These are phyloP conservation scores for Cystobasidium ongulense DNA, from an alignment of 768 basidiomycete species.

Conservation along the genomic window DNA sequence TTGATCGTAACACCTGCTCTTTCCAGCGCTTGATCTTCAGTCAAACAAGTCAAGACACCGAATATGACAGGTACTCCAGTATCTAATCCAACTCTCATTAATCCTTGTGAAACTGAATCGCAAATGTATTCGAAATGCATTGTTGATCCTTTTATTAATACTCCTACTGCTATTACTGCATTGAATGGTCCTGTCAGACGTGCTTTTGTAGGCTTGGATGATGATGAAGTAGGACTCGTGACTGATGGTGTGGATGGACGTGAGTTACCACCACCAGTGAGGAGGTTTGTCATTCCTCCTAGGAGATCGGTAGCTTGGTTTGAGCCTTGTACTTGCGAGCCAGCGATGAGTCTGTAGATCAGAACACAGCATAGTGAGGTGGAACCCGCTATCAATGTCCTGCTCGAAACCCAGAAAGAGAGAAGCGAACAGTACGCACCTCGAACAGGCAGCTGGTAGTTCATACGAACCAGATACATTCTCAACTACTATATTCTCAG, in stretches of 20 bases:
- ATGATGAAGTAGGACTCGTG: constrained; percentile 51
- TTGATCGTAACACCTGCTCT: constrained; percentile 62
- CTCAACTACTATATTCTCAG: constrained; percentile 79
- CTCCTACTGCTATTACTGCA: constrained; percentile 93
- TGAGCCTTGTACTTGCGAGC: constrained; percentile 70
- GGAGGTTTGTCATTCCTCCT: constrained; percentile 50
- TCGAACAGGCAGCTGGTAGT: constrained; percentile 72
- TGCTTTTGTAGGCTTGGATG: constrained; percentile 44
- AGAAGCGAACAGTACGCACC: constrained; percentile 51
- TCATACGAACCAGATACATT: constrained; percentile 93
- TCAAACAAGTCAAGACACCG: constrained; percentile 85
- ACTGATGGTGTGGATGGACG: constrained; percentile 47
- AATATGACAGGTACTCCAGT: constrained; percentile 90
- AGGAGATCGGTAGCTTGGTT: constrained; percentile 74
- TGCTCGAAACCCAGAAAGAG: background rate
- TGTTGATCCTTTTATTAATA: constrained; percentile 92
- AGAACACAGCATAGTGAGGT: background rate
- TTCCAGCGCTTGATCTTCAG: constrained; percentile 87
- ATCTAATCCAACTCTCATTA: constrained; percentile 92
- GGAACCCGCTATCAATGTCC: background rate
- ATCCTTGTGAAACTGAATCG: constrained; percentile 80
- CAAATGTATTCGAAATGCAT: constrained; percentile 99
- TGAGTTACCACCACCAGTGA: constrained; percentile 41
- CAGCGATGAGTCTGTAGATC: constrained; percentile 68
- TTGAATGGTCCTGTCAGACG: constrained; percentile 64